phyloP scores from a whole-genome alignment of 257 asterid genomes.

The Scutellaria barbata region DNA sequence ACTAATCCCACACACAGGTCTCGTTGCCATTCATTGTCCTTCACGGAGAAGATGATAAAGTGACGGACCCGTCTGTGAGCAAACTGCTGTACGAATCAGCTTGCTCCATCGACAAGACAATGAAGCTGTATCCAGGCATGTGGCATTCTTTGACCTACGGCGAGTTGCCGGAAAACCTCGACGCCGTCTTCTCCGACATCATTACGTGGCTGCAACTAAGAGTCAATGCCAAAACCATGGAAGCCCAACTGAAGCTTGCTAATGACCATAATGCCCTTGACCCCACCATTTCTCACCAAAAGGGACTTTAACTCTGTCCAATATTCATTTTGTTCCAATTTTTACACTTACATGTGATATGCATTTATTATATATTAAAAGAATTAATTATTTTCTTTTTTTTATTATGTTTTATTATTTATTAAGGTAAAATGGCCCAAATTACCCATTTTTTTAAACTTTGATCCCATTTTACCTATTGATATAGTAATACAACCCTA shows the following conservation, averaged over 20 bases:
- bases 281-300: background rate
- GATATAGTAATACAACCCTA: too few relatives aligned
- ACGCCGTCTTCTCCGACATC: constrained; percentile 63
- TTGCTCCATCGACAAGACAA: constrained; percentile 67
- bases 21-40: constrained; percentile 64
- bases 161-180: constrained; percentile 75
- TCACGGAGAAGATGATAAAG: constrained; percentile 64
- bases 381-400: too few relatives aligned
- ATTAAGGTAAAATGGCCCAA: too few relatives aligned
- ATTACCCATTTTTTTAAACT: too few relatives aligned
- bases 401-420: too few relatives aligned
- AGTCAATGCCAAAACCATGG: constrained; percentile 15
- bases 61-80: constrained; percentile 72
- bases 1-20: constrained; percentile 41
- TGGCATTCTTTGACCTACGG: constrained; percentile 95
- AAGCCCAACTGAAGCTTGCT: constrained; percentile 40
- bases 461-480: too few relatives aligned
- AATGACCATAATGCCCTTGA: constrained; percentile 29
- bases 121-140: constrained; percentile 82
- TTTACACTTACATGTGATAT: too few relatives aligned
- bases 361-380: too few relatives aligned
- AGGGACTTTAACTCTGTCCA: background rate
- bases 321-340: background rate
- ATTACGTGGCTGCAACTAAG: constrained; percentile 61
- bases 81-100: constrained; percentile 63